Evolutionary conservation across 164 flowering plant genomes (phyloP).

Genomic region (Vitis rotundifolia): DNA sequence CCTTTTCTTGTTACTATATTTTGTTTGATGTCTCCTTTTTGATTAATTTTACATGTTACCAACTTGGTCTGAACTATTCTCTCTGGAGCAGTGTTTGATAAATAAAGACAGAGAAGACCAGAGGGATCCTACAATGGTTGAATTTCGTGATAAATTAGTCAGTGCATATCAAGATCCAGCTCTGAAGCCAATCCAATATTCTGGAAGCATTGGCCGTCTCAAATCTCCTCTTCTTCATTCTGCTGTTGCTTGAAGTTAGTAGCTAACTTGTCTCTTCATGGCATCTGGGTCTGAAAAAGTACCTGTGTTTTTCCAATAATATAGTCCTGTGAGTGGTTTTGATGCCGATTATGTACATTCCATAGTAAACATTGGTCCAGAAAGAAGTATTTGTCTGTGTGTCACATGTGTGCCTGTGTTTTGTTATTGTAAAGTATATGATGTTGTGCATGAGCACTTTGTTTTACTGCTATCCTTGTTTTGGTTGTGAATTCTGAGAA

Average conservation of each 20-base stretch:
- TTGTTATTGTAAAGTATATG: not conserved
- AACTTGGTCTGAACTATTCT: not conserved
- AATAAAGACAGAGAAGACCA: conserved; percentile 47
- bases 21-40: not conserved
- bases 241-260: conserved; percentile 14
- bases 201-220: conserved; percentile 22
- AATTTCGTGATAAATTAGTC: conserved; percentile 28
- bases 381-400: not conserved
- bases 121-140: conserved; percentile 33
- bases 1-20: not conserved
- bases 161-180: conserved; percentile 51
- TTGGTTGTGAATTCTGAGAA: not conserved
- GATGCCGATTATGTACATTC: not conserved
- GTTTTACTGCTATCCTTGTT: not conserved
- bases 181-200: conserved; percentile 24
- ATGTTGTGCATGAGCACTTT: not conserved
- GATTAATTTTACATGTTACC: not conserved
- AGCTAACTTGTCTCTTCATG: not conserved
- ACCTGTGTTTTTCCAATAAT: not conserved
- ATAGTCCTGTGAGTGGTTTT: not conserved
- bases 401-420: not conserved
- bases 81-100: conserved; percentile 37
- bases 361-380: not conserved
- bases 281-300: not conserved
- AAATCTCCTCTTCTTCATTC: conserved; percentile 35